phyloP scores from a whole-genome alignment of 1,284 basidiomycete species.

The Sporisorium sorghi region DNA sequence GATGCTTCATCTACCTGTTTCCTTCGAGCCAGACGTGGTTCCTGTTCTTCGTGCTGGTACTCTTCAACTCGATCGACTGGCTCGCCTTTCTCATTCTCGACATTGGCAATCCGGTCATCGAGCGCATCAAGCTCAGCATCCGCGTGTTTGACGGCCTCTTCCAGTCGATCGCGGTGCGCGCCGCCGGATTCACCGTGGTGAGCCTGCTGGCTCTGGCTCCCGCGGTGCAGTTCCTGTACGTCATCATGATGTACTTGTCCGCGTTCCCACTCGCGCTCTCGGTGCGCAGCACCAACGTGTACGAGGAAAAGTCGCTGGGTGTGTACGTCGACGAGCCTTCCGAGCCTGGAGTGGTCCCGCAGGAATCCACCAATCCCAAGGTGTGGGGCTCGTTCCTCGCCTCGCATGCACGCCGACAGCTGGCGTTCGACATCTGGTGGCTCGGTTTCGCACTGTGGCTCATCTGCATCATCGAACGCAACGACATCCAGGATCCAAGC shows the following conservation, averaged over 20 bases:
- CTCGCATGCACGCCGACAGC: constrained; percentile 84
- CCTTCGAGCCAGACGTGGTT: constrained; percentile 93
- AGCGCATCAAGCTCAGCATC: constrained; percentile 77
- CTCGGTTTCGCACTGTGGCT: constrained; percentile 68
- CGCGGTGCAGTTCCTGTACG: constrained; percentile 86
- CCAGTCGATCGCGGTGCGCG: constrained; percentile 78
- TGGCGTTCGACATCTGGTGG: constrained; percentile 77
- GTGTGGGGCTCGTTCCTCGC: constrained; percentile 82
- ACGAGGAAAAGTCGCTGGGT: constrained; percentile 78
- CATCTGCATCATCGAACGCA: constrained; percentile 66
- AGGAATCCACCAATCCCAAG: constrained; percentile 61
- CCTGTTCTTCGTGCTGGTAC: constrained; percentile 77
- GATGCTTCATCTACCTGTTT: constrained; percentile 93
- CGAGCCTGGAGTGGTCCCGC: constrained; percentile 13
- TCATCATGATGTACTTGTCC: constrained; percentile 74
- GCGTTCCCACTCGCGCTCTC: constrained; percentile 75
- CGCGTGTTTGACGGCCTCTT: constrained; percentile 69
- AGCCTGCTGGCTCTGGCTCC: constrained; percentile 80
- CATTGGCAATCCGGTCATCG: constrained; percentile 81
- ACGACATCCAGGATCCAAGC: constrained; percentile 57
- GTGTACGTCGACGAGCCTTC: constrained; percentile 50
- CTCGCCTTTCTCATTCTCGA: constrained; percentile 88
- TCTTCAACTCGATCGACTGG: constrained; percentile 84
- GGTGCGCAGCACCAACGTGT: constrained; percentile 97
- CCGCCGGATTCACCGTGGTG: constrained; percentile 86